phyloP scores from a whole-genome alignment of 2,329 filamentous ascomycete genomes.

The Botrytis aclada region DNA sequence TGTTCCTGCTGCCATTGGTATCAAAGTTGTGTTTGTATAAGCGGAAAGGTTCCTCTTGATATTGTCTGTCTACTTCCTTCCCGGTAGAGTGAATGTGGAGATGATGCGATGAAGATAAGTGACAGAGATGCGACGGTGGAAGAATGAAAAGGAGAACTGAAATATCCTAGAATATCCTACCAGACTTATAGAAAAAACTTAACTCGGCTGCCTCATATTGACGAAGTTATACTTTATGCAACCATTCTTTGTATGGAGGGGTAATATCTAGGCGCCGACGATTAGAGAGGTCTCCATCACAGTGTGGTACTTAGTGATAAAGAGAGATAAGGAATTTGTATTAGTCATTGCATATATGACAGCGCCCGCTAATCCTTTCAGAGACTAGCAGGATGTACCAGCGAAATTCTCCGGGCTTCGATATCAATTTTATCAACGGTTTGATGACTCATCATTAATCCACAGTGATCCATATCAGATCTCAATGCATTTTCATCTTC shows the following conservation, averaged over 20 bases:
- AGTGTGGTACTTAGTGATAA: background rate
- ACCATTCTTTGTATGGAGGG: conserved; percentile 5
- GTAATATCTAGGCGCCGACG: background rate
- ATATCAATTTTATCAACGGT: background rate
- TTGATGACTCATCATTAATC: background rate
- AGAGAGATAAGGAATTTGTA: conserved; percentile 2
- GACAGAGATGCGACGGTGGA: background rate
- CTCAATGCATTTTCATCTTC: background rate
- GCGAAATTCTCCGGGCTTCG: background rate
- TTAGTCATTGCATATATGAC: background rate
- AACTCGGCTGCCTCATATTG: background rate
- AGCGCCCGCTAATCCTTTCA: background rate
- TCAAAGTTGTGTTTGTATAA: background rate
- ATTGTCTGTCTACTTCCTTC: background rate
- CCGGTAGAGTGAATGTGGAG: background rate
- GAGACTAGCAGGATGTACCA: background rate
- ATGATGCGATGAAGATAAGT: background rate
- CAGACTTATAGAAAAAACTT: background rate
- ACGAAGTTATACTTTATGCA: background rate
- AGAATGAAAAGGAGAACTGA: background rate
- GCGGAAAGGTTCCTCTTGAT: background rate
- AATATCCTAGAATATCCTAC: background rate
- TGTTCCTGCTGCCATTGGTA: background rate
- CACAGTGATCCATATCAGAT: background rate
- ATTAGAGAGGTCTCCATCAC: background rate